phyloP scores from a whole-genome alignment of 106 monocot genomes.

The Acorus gramineus region DNA sequence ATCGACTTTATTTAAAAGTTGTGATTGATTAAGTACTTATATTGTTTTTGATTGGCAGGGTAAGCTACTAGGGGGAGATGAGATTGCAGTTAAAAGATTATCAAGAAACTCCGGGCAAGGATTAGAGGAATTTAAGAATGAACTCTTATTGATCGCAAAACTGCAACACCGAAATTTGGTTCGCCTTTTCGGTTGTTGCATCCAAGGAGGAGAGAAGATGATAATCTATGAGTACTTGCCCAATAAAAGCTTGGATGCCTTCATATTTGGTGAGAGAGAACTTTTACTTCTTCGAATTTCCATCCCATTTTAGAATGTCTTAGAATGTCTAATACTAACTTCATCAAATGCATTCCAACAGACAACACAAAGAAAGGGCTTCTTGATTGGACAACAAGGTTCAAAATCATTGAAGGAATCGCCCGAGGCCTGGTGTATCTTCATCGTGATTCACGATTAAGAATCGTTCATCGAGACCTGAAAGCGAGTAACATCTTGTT shows the following conservation, averaged over 20 bases:
- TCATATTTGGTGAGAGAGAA: slow-evolving; percentile 4
- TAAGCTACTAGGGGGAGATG: not conserved
- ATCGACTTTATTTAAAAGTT: no score
- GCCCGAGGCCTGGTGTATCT: no score
- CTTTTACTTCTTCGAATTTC: not conserved
- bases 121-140: slow-evolving; percentile 2
- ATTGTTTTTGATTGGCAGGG: no score
- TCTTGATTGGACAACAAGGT: no score
- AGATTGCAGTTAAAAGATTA: slow-evolving; percentile 6
- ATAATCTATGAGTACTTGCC: slow-evolving; percentile 9
- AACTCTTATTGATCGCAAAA: not conserved
- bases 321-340: no score
- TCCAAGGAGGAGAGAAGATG: slow-evolving; percentile 3
- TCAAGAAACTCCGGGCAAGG: slow-evolving; percentile 2
- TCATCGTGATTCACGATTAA: no score
- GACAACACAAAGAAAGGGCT: no score
- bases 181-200: not conserved
- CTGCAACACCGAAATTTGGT: slow-evolving; percentile 6
- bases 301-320: not conserved
- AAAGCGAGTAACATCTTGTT: no score
- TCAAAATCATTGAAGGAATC: no score
- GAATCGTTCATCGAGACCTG: no score
- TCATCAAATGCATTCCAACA: no score
- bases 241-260: not conserved
- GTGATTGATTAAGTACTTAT: no score